These are phyloP conservation scores for Trichosanthes cucumerina DNA, from an alignment of 306 rosid species.

Conservation along the genomic window DNA sequence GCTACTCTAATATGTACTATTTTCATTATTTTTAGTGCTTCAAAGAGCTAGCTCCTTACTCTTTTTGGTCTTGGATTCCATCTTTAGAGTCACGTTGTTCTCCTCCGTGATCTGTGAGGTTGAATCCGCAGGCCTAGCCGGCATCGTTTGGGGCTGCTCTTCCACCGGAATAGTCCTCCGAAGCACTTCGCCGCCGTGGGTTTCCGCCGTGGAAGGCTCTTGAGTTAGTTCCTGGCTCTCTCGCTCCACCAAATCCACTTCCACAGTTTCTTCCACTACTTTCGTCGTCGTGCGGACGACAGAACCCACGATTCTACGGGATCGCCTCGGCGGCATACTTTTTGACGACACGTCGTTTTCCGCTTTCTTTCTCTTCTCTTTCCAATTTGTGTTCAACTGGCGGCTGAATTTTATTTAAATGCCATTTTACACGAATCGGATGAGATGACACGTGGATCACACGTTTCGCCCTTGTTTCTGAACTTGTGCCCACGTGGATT, in stretches of 20 bases:
- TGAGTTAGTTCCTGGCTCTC: constrained; percentile 8
- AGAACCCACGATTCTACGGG: constrained; percentile 12
- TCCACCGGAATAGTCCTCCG: constrained; percentile 17
- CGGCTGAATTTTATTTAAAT: background rate
- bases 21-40: too few species aligned
- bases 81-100: too few species aligned
- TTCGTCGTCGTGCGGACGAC: constrained; percentile 26
- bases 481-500: background rate
- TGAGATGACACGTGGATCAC: background rate
- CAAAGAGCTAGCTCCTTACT: background rate
- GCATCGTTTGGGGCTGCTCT: background rate
- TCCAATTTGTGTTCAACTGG: background rate
- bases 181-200: background rate
- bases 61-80: background rate
- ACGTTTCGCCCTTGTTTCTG: background rate
- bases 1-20: too few species aligned
- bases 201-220: background rate
- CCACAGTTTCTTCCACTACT: constrained; percentile 21
- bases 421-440: background rate
- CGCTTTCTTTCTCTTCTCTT: background rate
- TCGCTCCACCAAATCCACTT: constrained; percentile 18
- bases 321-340: constrained; percentile 37
- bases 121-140: background rate
- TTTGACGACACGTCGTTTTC: background rate
- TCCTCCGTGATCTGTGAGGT: background rate